Base-by-base conservation (phyloP, 1,139 yeast genomes). In the Hyphopichia khmerensis region DNA sequence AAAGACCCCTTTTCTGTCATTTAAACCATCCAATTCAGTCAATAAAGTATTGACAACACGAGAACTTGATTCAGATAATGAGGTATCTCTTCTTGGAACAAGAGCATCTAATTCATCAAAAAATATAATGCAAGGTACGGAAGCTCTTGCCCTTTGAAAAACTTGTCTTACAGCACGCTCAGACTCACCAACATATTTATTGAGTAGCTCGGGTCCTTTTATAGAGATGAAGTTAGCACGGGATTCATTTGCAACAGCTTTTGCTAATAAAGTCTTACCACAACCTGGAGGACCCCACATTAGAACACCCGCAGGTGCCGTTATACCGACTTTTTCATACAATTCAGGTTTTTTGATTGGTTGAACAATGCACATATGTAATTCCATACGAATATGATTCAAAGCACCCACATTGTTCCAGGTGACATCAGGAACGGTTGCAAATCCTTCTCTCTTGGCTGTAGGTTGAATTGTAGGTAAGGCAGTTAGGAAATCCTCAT, bases 221-320 rank as follows among this genome's bases (percentile, higher is more conserved):
- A 93, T 90, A 9, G 96, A 87, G 36, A 93, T 93, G 64, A 93
- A 93, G 60, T 93, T 93, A 8, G 98, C 98, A 43, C 95, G 79
- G 1, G 96, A 88, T 64, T 93, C 98, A 60, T 93, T 91, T 13
- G 99, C 99, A 10, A 93, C 98, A 0, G 98, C 99, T 58, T 93
- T 93, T 1, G 98, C 99, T 39, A 93, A 71, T 43, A 93, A 72
- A 0, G 99, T 93, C 60, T 93, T 93, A 75, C 99, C 99, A 69
- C 98, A 93, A 18, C 99, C 99, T 2, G 99, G 99, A 1, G 99
- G 99, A 0, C 99, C 99, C 99, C 99, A 93, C 74, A 93, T 77
- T 17, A 93, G 69, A 0, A 93, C 99, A 42, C 99, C 99, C 0
- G 97, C 91, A 1, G 99, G 98, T 0, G 97, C 96, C 42, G 90